These are phyloP conservation scores for Pyrus hybrid DNA, from an alignment of 331 rosid genomes.

Conservation along the genomic window DNA sequence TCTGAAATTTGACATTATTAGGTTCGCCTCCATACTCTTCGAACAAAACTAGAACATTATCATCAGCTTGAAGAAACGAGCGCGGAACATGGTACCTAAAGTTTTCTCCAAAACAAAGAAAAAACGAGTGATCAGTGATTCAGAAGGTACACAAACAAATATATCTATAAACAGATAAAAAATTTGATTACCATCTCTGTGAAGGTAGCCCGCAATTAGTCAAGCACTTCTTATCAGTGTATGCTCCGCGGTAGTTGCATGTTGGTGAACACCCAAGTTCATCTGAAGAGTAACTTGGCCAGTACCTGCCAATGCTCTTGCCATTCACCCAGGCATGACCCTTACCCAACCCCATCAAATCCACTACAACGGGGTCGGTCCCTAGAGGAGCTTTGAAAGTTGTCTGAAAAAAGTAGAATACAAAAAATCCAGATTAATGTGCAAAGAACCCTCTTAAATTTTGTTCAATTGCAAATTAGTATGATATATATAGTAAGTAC, in stretches of 20 bases:
- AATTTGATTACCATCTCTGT: slow-evolving; percentile 5
- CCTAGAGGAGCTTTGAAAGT: slow-evolving; percentile 5
- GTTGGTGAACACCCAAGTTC: slow-evolving; percentile 3
- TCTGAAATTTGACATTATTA: background rate
- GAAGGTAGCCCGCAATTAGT: slow-evolving; percentile 4
- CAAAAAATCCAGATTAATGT: background rate
- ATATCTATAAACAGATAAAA: background rate
- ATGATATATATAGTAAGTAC: background rate
- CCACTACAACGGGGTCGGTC: slow-evolving; percentile 26
- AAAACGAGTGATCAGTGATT: background rate
- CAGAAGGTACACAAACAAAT: background rate
- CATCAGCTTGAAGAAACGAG: background rate
- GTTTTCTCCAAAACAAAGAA: background rate
- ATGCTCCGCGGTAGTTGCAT: slow-evolving; percentile 14
- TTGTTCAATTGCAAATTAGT: background rate
- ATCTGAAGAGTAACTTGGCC: background rate
- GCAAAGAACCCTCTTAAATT: background rate
- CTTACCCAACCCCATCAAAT: slow-evolving; percentile 30
- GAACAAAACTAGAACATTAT: slow-evolving; percentile 8
- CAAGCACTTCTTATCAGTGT: background rate
- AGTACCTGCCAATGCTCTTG: slow-evolving; percentile 11
- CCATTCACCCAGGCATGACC: slow-evolving; percentile 39
- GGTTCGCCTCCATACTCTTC: slow-evolving; percentile 14
- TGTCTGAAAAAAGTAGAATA: background rate
- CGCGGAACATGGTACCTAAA: slow-evolving; percentile 17